Base-by-base conservation (phyloP, 2,329 filamentous ascomycete genomes). In the Sclerotinia glacialis region DNA sequence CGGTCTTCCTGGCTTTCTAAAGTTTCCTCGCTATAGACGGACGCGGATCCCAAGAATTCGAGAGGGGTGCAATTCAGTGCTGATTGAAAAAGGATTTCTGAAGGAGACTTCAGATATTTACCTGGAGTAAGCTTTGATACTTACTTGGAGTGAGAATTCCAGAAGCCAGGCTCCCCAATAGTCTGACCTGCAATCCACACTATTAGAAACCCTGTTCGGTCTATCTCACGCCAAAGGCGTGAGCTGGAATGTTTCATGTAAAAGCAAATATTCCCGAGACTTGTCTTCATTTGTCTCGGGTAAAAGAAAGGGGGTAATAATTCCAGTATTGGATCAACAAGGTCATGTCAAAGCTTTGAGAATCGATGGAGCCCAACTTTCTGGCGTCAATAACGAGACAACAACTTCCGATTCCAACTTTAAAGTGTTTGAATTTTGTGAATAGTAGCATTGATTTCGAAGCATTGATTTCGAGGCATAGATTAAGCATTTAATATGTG, bases 171-270 rank as follows among this genome's bases (percentile, higher is more conserved):
- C 5, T 34, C 5, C 18, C n/a, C 8, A 21, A 21, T 18, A 42
- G 4, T 63, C 23, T 61, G 49, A 14, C 16, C 28, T 49, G 14
- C 5, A 12, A n/a, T 49, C 2, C 21, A n/a, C 7, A 40, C 21
- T 26, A 37, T 49, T 37, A 5, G 16, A 26, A 21, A 5, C 16
- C 9, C 21, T 49, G 14, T 16, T 61, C n/a, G 16, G 14, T 26
- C 1, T 23, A 26, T 49, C 58, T 23, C 11, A 34, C 16, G 16
- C 44, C 58, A 37, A 21, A 21, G 5, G 49, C 6, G 14, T n/a
- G 34, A 54, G 60, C 60, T 63, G 60, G 3, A 31, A 42, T 63
- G 60, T 63, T 47, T 63, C 37, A 54, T 16, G n/a, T 53, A n/a
- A 53, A 42, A 26, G 54, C 34, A 53, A 5, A 54, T 0, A 2